Evolutionary conservation across 352 stramenopile genomes (phyloP).

Genomic region (Phytophthora sp.): DNA sequence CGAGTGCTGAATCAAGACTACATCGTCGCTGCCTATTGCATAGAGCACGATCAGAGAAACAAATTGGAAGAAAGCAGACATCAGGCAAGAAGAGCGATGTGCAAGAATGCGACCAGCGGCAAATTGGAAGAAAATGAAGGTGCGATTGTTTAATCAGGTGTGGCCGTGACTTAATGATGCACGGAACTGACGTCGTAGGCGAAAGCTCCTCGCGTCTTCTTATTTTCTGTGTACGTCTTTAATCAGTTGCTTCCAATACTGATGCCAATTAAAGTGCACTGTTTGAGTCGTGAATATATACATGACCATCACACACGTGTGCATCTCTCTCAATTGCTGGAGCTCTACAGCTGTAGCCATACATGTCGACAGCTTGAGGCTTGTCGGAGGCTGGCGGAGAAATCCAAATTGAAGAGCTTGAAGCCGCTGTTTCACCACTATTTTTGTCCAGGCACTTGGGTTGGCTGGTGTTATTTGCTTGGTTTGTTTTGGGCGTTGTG

Average conservation of each 20-base stretch:
- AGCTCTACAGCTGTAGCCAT: too few species aligned
- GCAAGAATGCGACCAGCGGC: slow-evolving; percentile 9
- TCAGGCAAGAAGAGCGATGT: slow-evolving; percentile 1
- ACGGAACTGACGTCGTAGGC: too few species aligned
- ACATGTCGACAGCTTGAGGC: too few species aligned
- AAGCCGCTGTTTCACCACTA: slow-evolving; percentile 35
- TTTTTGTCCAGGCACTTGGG: slow-evolving; percentile 31
- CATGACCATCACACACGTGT: not conserved
- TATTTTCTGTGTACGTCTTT: not conserved
- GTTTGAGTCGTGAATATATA: slow-evolving; percentile 3
- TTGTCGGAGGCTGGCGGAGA: slow-evolving; percentile 26
- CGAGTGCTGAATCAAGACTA: not conserved
- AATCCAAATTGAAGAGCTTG: slow-evolving; percentile 28
- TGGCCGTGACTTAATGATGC: slow-evolving; percentile 12
- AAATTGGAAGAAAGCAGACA: slow-evolving; percentile 1
- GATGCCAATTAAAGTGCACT: slow-evolving; percentile 5
- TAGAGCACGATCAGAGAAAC: slow-evolving; percentile 16
- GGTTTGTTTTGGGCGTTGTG: slow-evolving; percentile 45
- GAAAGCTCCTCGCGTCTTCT: too few species aligned
- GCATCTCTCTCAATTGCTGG: not conserved
- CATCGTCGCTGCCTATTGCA: slow-evolving; percentile 17
- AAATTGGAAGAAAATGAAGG: slow-evolving; percentile 36
- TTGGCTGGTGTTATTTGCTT: slow-evolving; percentile 33
- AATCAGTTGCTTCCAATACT: not conserved
- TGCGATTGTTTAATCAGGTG: slow-evolving; percentile 24